These are phyloP conservation scores for Fusarium sp. DNA, from an alignment of 2,329 filamentous ascomycete genomes.

Conservation along the genomic window DNA sequence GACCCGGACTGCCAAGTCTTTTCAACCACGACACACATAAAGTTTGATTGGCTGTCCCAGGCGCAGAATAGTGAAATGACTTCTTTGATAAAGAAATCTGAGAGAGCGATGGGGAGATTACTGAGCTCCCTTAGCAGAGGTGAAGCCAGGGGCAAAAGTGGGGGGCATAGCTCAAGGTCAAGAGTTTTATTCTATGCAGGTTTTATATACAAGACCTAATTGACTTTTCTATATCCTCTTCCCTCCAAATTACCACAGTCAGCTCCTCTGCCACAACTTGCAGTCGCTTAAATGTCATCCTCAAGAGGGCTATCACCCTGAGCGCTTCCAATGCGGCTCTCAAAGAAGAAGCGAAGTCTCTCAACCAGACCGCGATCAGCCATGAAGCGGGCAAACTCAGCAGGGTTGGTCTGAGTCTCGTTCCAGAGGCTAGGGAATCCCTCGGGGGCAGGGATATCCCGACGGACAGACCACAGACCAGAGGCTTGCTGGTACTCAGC, in stretches of 20 bases:
- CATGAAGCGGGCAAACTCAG: slow-evolving; percentile 55
- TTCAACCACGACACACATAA: slow-evolving; percentile 35
- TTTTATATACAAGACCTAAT: no score
- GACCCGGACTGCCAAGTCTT: slow-evolving; percentile 27
- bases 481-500: slow-evolving; percentile 50
- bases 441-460: slow-evolving; percentile 45
- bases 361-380: slow-evolving; percentile 53
- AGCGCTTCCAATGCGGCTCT: slow-evolving; percentile 53
- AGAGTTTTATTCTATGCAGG: no score
- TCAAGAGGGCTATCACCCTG: slow-evolving; percentile 53
- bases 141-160: neutral
- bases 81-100: slow-evolving; percentile 36
- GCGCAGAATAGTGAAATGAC: slow-evolving; percentile 35
- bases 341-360: slow-evolving; percentile 54
- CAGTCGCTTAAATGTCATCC: slow-evolving; percentile 35
- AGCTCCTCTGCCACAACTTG: neutral
- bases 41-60: slow-evolving; percentile 36
- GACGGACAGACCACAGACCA: slow-evolving; percentile 47
- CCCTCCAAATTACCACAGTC: neutral
- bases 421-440: slow-evolving; percentile 39
- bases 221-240: neutral
- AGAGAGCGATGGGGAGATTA: slow-evolving; percentile 20
- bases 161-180: no score
- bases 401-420: slow-evolving; percentile 46
- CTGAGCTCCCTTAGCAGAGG: slow-evolving; percentile 5